Evolutionary conservation across 2,329 filamentous ascomycete species (phyloP).

Genomic region (Thermoascus crustaceus): DNA sequence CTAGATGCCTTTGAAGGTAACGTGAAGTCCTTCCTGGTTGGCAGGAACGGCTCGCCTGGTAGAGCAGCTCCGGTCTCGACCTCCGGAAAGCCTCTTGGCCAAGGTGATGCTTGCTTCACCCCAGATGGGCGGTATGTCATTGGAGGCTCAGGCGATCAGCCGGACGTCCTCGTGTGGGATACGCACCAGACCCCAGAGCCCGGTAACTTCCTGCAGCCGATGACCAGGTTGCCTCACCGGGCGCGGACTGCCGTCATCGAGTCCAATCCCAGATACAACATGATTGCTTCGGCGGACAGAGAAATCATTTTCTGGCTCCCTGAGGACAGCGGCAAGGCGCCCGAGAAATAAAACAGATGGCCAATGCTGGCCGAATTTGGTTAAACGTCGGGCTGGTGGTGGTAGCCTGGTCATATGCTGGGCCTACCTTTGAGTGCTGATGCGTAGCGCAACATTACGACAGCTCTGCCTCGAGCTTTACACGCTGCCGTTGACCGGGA

Average conservation of each 20-base stretch:
- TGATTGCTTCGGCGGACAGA: constrained; percentile 82
- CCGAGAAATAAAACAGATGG: constrained; percentile 22
- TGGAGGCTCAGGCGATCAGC: constrained; percentile 60
- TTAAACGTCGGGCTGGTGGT: too few species aligned
- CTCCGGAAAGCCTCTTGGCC: constrained; percentile 45
- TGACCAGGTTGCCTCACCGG: constrained; percentile 34
- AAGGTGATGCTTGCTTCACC: constrained; percentile 77
- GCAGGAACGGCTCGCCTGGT: constrained; percentile 41
- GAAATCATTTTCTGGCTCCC: constrained; percentile 74
- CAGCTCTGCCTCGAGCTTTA: too few species aligned
- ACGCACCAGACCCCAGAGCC: constrained; percentile 49
- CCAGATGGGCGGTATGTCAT: constrained; percentile 85
- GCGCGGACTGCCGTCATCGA: constrained; percentile 65
- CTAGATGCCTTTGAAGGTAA: constrained; percentile 86
- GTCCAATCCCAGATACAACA: constrained; percentile 86
- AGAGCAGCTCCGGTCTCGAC: constrained; percentile 44
- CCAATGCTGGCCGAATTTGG: background rate
- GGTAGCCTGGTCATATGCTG: too few species aligned
- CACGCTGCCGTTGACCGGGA: too few species aligned
- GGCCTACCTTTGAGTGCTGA: too few species aligned
- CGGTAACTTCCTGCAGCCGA: constrained; percentile 45
- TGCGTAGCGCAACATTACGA: too few species aligned
- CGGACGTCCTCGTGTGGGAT: constrained; percentile 82
- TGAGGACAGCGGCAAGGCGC: constrained; percentile 43
- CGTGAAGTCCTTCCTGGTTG: constrained; percentile 62